Base-by-base conservation (phyloP, 164 flowering plant genomes). In the Brasenia schreberi region DNA sequence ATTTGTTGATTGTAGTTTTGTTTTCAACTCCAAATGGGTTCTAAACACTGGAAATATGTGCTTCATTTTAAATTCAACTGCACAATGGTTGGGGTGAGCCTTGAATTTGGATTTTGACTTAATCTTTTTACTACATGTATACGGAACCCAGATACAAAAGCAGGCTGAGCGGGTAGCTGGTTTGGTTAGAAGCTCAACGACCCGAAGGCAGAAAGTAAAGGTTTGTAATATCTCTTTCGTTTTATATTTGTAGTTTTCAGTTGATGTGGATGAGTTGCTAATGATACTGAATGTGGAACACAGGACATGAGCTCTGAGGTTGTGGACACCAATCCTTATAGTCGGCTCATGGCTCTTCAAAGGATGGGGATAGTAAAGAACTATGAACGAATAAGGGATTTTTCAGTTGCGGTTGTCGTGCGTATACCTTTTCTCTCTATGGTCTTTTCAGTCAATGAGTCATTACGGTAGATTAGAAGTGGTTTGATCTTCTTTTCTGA, bases 261-360 rank as follows among this genome's bases (percentile, higher is more conserved):
- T 44, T 44, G 5, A 44, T 44, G 52, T 44, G 52, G 5, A 39
- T 64, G 18, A 19, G 44, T 45, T 10, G 62, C 14, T 11, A 58
- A 18, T 66, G 62, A 64, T 68, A 39, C 42, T 6, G 33, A n/a
- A 19, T 18, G 39, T 19, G 39, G 19, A 77, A 65, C 18, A 64
- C 86, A 93, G 98, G 94, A 90, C 76, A 85, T 90, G 96, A 93
- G 97, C 74, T 87, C 94, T 4, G 98, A 93, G 77, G 97, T 93
- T 70, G 90, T 93, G 56, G 98, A 93, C 71, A 91, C 96, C 77
- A 94, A 94, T 67, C 99, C 99, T 7, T 94, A 94, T 66, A 91
- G 99, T 67, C 83, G 97, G 80, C 96, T 94, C 42, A 94, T 94
- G 99, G 99, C 99, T 11, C 87, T 94, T 68, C 97, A 94, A 71